Evolutionary conservation across 2,329 filamentous ascomycete genomes (phyloP), one percentile per base, ranked within the genome.

Genomic region (Colletotrichum destructivum): DNA sequence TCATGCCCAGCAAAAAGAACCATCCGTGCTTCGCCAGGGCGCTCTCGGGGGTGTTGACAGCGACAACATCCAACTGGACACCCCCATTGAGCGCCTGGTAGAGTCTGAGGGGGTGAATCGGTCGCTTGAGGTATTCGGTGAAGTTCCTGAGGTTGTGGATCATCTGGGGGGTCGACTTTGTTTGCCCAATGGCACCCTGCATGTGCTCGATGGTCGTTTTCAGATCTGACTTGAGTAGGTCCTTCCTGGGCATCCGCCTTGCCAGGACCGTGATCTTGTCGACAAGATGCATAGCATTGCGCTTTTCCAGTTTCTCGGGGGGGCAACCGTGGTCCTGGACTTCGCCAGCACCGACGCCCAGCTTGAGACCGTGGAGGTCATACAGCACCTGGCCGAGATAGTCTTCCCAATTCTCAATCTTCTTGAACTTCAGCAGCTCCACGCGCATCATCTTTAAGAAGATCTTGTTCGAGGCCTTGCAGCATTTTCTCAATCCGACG

Each of bases 201-300:
- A 99, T 94, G 75, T 95, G 95, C 71, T 99, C 96, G 70, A 99
- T 96, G 0, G 95, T 94, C 18, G 88, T 90, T 79, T 96, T 97
- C 65, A 99, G 86, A 67, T 98, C 94, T 18, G 95, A 96, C 80
- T 97, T 98, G 18, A 95, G 89, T 21, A 98, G 84, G 75, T 98
- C 96, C 77, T 96, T 97, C 84, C 97, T 93, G 26, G 94, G 92
- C 86, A 98, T 92, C 73, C 93, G 91, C 61, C 92, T 92, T 2
- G 94, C 94, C 69, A 98, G 90, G 46, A 90, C 86, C 78, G 97
- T 92, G 47, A 98, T 89, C 77, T 95, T 93, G 73, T 97, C 93
- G 13, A 98, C 90, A 59, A 98, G 88, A 74, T 93, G 91, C 77
- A 95, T 88, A 0, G 95, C 95, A 69, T 94, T 94, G 47, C 90